Base-by-base conservation (phyloP, 1,139 yeast species). In the Suzukiozyma palmioleophila region DNA sequence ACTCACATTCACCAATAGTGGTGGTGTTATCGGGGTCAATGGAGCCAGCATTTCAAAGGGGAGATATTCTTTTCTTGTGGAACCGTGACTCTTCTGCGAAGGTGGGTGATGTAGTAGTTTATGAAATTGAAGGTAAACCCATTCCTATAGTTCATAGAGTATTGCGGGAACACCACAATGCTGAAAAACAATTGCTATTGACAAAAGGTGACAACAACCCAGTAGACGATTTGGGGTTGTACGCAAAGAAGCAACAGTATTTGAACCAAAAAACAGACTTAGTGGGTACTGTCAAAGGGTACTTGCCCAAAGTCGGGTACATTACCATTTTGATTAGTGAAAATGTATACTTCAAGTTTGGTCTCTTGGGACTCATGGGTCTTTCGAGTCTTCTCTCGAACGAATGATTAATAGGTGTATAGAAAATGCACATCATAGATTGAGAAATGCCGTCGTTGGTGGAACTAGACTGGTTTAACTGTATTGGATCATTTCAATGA, bases 31-130 rank as follows among this genome's bases (percentile, higher is more conserved):
- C 97, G 1, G 99, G 98, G 5, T 92, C 97, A 1, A 92, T 92
- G 99, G 98, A 94, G 59, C 99, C 99, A 1, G 98, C 98, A 0
- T 94, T 94, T 73, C 97, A 92, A 62, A 79, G 98, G 62, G 99
- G 99, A 37, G 99, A 92, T 57, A 83, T 94, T 32, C 68, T 92
- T 44, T 83, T 92, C 55, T 70, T 92, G 43, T 89, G 96, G 96
- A 92, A 92, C 62, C 73, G 97, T 48, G 82, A 84, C 43, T 53
- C 64, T 15, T 63, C 62, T 31, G 81, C 81, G 30, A 69, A 76
- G 37, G 95, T 90, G 1, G 99, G 99, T n/a, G 98, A 92, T 55
- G 75, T 92, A 21, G 97, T 92, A 10, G 98, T 92, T n/a, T 92
- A 94, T 59, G 92, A 92, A 53, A 77, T 90, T 24, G 75, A 77